Evolutionary conservation across 1,284 basidiomycete genomes (phyloP).

Genomic region (Cryptococcus sp.): DNA sequence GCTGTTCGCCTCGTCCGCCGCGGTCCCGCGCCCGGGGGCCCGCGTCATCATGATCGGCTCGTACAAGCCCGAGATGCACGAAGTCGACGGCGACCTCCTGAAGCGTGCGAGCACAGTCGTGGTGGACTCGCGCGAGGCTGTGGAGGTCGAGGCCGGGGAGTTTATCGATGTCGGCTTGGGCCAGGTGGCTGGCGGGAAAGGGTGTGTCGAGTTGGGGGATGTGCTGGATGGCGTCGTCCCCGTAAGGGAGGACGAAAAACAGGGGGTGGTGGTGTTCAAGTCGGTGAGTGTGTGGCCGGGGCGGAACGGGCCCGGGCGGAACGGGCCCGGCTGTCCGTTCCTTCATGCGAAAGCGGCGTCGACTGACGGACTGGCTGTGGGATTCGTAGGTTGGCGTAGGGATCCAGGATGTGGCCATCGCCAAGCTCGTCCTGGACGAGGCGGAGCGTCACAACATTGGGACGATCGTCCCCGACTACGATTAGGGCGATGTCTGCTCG

Average conservation of each 20-base stretch:
- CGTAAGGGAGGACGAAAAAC: conserved; percentile 10
- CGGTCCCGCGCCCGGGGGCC: conserved; percentile 51
- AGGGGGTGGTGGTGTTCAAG: conserved; percentile 48
- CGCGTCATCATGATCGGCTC: conserved; percentile 76
- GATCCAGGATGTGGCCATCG: conserved; percentile 51
- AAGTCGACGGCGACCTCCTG: conserved; percentile 63
- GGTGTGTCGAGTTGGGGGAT: conserved; percentile 39
- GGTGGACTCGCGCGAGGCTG: conserved; percentile 70
- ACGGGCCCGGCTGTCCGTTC: too few species aligned
- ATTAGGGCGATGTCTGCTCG: conserved; percentile 13
- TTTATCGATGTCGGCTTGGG: conserved; percentile 56
- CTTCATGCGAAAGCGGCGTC: too few species aligned
- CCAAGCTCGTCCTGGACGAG: conserved; percentile 39
- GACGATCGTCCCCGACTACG: conserved; percentile 34
- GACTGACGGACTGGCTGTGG: too few species aligned
- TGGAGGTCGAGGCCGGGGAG: conserved; percentile 71
- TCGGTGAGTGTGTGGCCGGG: conserved; percentile 43
- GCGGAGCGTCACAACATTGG: conserved; percentile 40
- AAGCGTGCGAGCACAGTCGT: conserved; percentile 56
- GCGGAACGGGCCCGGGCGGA: too few species aligned
- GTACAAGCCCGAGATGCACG: conserved; percentile 74
- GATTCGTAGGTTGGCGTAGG: conserved; percentile 50
- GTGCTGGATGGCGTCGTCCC: conserved; percentile 10
- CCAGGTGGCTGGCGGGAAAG: conserved; percentile 21
- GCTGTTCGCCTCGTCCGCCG: conserved; percentile 56